Percentiles rank a stretch among this genome's conserved stretches.
Conservation (phyloP, 768 basidiomycete species). For the Auricularia heimuer region DNA sequence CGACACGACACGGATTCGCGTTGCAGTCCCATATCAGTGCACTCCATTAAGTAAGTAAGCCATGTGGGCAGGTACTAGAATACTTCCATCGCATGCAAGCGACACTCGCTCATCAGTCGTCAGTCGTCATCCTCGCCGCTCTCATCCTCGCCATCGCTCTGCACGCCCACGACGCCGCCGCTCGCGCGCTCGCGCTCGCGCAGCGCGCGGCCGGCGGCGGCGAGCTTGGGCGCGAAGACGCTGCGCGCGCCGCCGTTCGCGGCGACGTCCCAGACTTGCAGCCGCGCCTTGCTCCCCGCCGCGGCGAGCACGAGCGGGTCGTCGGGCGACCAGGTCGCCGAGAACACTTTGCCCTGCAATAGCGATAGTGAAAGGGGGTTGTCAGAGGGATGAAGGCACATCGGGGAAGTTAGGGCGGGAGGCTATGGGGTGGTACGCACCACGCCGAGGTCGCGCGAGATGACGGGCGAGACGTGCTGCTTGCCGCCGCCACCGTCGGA, state of each 20-base stretch:
- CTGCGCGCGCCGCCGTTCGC: conserved; percentile 75
- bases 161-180: conserved; percentile 62
- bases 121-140: conserved; percentile 25
- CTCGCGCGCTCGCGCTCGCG: conserved; percentile 45
- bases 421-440: conserved; percentile 34
- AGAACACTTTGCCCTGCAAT: conserved; percentile 89
- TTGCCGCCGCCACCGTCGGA: conserved; percentile 49
- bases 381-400: background rate
- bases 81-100: background rate
- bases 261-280: conserved; percentile 94
- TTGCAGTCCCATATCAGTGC: too few relatives aligned
- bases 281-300: conserved; percentile 85
- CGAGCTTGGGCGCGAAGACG: conserved; percentile 70
- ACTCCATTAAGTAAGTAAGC: too few relatives aligned
- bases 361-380: background rate
- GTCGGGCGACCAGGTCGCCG: conserved; percentile 84
- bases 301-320: conserved; percentile 89
- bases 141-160: conserved; percentile 55
- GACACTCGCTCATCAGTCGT: background rate
- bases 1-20: too few relatives aligned
- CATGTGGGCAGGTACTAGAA: background rate
- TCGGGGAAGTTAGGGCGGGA: background rate
- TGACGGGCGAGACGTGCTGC: conserved; percentile 72
- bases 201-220: conserved; percentile 56
- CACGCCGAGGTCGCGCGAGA: conserved; percentile 81